phyloP scores from a whole-genome alignment of 129 eudicot genomes.

The Glebionis coronaria region DNA sequence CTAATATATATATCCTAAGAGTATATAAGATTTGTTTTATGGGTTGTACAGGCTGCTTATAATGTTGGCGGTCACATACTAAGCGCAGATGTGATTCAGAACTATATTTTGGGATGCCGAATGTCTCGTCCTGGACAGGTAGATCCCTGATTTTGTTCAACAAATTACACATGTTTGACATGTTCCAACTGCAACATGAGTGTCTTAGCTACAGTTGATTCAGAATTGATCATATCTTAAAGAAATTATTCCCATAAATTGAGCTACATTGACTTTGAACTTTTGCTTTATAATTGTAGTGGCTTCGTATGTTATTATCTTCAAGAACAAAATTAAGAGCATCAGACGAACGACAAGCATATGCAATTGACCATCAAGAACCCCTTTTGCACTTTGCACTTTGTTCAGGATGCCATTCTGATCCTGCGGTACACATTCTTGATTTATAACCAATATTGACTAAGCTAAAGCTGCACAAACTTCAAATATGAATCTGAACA shows the following conservation, averaged over 20 bases:
- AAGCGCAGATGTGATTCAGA: constrained; percentile 88
- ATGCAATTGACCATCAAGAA: constrained; percentile 65
- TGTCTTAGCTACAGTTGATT: no score
- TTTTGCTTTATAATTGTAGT: constrained; percentile 34
- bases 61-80: constrained; percentile 85
- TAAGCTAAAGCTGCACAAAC: neutral
- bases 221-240: neutral
- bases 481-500: neutral
- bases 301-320: constrained; percentile 72
- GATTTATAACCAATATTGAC: neutral
- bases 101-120: constrained; percentile 75
- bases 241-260: neutral
- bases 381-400: constrained; percentile 95
- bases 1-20: neutral
- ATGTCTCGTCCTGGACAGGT: constrained; percentile 98
- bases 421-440: constrained; percentile 73
- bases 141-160: constrained; percentile 3
- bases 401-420: constrained; percentile 88
- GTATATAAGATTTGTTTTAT: neutral
- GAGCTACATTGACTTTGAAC: neutral
- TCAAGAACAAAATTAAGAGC: constrained; percentile 77
- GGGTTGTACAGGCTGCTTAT: constrained; percentile 75
- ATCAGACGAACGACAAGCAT: constrained; percentile 77
- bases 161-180: neutral
- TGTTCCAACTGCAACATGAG: no score